Conservation (phyloP, 352 stramenopile genomes). For the Phytopythium oedochilum region DNA sequence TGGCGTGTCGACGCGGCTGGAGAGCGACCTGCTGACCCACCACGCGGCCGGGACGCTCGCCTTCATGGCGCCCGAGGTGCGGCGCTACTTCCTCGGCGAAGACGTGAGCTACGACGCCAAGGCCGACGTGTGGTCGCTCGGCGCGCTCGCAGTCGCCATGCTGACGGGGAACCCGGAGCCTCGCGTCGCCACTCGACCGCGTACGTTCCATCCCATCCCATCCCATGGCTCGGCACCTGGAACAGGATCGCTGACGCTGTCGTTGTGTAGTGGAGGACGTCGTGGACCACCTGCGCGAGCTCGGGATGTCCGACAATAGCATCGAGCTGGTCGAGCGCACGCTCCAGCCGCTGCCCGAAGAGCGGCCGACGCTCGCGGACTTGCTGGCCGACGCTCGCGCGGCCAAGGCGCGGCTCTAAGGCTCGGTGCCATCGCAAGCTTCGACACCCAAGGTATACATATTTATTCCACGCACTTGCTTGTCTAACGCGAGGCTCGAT, state of each 20-base stretch:
- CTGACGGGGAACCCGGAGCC: constrained; percentile 60
- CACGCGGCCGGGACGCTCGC: constrained; percentile 70
- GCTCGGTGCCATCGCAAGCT: not conserved
- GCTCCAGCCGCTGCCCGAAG: constrained; percentile 31
- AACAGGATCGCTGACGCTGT: not conserved
- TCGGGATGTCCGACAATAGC: constrained; percentile 25
- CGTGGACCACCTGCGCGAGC: constrained; percentile 33
- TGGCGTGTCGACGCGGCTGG: constrained; percentile 74
- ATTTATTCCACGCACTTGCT: constrained; percentile 17
- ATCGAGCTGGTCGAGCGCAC: constrained; percentile 32
- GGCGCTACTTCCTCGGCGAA: constrained; percentile 68
- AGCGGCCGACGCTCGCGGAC: constrained; percentile 36
- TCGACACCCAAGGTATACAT: too few relatives aligned
- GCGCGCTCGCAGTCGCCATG: constrained; percentile 68
- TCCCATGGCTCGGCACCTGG: too few relatives aligned
- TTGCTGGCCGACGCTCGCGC: constrained; percentile 32
- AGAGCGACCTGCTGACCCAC: constrained; percentile 66
- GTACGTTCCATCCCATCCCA: constrained; percentile 17
- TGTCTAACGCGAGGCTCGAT: not conserved
- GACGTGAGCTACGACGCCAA: constrained; percentile 60
- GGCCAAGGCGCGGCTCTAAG: constrained; percentile 42
- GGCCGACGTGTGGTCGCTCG: constrained; percentile 79
- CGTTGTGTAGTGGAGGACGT: constrained; percentile 47
- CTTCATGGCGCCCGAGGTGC: constrained; percentile 81
- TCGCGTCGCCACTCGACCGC: constrained; percentile 54